These are phyloP conservation scores for Wallacemonas sp. DNA, from an alignment of 208 protist species.

Conservation along the genomic window DNA sequence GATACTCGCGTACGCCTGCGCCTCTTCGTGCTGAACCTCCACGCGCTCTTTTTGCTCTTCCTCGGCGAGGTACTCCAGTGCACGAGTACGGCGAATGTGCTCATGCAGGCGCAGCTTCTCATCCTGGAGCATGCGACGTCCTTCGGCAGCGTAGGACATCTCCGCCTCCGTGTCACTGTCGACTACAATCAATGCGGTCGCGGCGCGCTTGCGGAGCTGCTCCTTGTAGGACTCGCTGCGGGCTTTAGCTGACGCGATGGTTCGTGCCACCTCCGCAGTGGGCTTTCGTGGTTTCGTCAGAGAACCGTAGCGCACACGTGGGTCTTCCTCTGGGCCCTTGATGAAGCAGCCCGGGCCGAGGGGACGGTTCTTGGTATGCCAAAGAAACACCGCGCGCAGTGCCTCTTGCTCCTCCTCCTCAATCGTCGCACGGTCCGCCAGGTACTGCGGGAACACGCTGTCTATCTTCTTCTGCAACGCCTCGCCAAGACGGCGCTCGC, in stretches of 20 bases:
- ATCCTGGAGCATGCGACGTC: slow-evolving; percentile 24
- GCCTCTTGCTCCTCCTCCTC: slow-evolving; percentile 33
- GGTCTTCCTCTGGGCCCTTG: slow-evolving; percentile 22
- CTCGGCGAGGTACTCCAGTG: slow-evolving; percentile 19
- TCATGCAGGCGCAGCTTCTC: slow-evolving; percentile 23
- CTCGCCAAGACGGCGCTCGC: slow-evolving; percentile 34
- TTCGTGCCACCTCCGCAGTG: background rate
- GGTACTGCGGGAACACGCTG: slow-evolving; percentile 42
- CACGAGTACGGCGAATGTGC: slow-evolving; percentile 15
- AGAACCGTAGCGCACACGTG: slow-evolving; percentile 16
- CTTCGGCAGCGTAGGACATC: slow-evolving; percentile 25
- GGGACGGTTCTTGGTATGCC: slow-evolving; percentile 52
- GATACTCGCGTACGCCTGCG: slow-evolving; percentile 35
- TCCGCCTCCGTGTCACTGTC: slow-evolving; percentile 17
- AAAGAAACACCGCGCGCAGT: slow-evolving; percentile 26
- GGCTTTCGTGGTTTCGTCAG: slow-evolving; percentile 10
- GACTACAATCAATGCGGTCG: background rate
- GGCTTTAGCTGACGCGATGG: background rate
- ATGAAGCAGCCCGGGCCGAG: slow-evolving; percentile 44
- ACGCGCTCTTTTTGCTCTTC: slow-evolving; percentile 22
- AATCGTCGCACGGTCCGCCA: slow-evolving; percentile 22
- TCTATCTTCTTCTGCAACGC: slow-evolving; percentile 23
- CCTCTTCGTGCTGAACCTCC: slow-evolving; percentile 41
- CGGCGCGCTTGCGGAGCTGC: background rate
- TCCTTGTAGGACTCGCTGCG: background rate